Conservation (phyloP, 2,329 filamentous ascomycete species). For the Stromatinia cepivora region DNA sequence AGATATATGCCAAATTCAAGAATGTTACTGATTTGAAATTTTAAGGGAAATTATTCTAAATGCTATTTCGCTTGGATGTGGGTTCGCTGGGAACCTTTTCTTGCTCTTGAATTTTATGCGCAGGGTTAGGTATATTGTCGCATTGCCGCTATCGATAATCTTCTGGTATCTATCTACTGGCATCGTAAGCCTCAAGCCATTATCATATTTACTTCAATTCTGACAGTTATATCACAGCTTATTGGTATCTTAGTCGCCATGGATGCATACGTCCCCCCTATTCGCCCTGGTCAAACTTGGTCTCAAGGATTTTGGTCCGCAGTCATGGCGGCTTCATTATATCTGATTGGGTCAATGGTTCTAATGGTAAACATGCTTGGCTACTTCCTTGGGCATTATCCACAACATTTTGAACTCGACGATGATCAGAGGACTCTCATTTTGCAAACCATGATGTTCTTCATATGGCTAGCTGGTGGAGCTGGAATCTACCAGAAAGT, state of each 20-base stretch:
- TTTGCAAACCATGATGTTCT: conserved; percentile 69
- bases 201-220: background rate
- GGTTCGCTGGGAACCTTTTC: conserved; percentile 66
- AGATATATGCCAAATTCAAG: background rate
- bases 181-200: conserved; percentile 53
- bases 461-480: conserved; percentile 67
- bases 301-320: conserved; percentile 72
- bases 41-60: conserved; percentile 61
- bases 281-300: conserved; percentile 52
- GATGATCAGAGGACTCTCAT: conserved; percentile 69
- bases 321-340: conserved; percentile 62
- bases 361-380: conserved; percentile 70
- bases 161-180: conserved; percentile 63
- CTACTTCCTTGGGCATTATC: conserved; percentile 67
- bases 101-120: conserved; percentile 69
- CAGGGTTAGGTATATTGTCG: conserved; percentile 64
- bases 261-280: conserved; percentile 52
- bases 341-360: conserved; percentile 61
- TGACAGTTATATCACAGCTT: conserved; percentile 45
- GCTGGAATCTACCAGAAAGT: conserved; percentile 60
- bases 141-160: conserved; percentile 66
- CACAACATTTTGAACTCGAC: conserved; percentile 64
- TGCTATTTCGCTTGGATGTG: conserved; percentile 61
- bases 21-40: conserved; percentile 3
- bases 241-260: conserved; percentile 59